phyloP scores from a whole-genome alignment of 129 eudicot species.

The Flaveria sonorensis region DNA sequence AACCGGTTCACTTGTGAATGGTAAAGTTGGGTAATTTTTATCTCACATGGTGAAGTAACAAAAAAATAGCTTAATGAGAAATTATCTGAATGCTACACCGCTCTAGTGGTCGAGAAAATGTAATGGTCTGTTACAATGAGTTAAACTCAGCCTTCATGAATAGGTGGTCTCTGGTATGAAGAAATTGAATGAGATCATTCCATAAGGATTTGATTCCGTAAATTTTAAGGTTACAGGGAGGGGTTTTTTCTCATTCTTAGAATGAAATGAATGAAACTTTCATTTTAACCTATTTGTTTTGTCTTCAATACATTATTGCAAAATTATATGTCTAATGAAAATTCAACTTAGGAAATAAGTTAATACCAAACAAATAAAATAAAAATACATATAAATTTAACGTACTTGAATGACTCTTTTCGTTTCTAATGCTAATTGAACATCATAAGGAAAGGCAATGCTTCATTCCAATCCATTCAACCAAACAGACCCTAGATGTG shows the following conservation, averaged over 20 bases:
- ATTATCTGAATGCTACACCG: conserved; percentile 49
- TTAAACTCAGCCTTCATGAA: too few species aligned
- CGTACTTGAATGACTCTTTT: background rate
- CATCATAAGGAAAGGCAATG: background rate
- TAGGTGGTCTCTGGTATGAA: too few species aligned
- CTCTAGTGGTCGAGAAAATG: conserved; percentile 84
- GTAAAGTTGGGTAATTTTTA: background rate
- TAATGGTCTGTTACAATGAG: conserved; percentile 68
- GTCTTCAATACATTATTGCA: too few species aligned
- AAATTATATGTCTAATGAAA: too few species aligned
- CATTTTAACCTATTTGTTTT: too few species aligned
- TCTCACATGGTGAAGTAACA: background rate
- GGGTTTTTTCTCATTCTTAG: too few species aligned
- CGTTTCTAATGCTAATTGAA: background rate
- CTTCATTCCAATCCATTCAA: background rate
- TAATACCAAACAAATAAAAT: background rate
- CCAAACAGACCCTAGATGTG: conserved; percentile 1
- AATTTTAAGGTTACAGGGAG: too few species aligned
- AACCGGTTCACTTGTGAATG: background rate
- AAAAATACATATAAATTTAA: background rate
- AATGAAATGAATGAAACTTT: too few species aligned
- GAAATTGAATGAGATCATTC: too few species aligned
- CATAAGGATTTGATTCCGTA: too few species aligned
- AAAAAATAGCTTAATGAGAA: too few species aligned
- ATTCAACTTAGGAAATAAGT: too few species aligned